Evolutionary conservation across 2,329 filamentous ascomycete genomes (phyloP).

Genomic region (Anthostomella pinea): DNA sequence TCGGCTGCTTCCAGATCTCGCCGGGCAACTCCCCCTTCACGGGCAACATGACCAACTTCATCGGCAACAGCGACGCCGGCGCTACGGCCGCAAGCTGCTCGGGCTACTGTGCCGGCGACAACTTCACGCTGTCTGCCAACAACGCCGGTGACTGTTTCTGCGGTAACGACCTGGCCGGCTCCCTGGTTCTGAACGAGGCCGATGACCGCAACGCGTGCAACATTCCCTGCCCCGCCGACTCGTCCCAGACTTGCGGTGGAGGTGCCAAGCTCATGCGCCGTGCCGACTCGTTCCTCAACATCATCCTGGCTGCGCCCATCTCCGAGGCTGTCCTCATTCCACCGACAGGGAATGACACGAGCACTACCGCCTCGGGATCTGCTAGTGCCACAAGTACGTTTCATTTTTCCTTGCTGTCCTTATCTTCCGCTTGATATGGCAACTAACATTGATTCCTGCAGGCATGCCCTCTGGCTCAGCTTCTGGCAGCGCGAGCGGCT

Average conservation of each 20-base stretch:
- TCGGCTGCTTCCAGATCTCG: constrained; percentile 9
- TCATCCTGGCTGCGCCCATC: constrained; percentile 6
- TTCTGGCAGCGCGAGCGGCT: background rate
- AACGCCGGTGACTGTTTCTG: constrained; percentile 12
- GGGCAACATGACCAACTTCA: constrained; percentile 1
- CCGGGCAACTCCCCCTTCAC: constrained; percentile 3
- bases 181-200: background rate
- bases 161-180: constrained; percentile 2
- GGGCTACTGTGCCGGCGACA: constrained; percentile 8
- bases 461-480: background rate
- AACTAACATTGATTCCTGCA: too few relatives aligned
- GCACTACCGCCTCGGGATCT: background rate
- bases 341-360: too few relatives aligned
- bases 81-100: constrained; percentile 7
- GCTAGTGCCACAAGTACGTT: too few relatives aligned
- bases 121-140: constrained; percentile 7
- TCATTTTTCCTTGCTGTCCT: too few relatives aligned
- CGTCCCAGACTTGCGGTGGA: constrained; percentile 2
- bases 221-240: background rate
- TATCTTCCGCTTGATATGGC: too few relatives aligned
- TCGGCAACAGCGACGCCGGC: background rate
- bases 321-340: constrained; percentile 5
- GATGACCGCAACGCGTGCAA: constrained; percentile 4
- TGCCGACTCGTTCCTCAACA: constrained; percentile 7
- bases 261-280: background rate